These are phyloP conservation scores for Jamesozyma rosinii DNA, from an alignment of 805 yeast genomes.

Conservation along the genomic window DNA sequence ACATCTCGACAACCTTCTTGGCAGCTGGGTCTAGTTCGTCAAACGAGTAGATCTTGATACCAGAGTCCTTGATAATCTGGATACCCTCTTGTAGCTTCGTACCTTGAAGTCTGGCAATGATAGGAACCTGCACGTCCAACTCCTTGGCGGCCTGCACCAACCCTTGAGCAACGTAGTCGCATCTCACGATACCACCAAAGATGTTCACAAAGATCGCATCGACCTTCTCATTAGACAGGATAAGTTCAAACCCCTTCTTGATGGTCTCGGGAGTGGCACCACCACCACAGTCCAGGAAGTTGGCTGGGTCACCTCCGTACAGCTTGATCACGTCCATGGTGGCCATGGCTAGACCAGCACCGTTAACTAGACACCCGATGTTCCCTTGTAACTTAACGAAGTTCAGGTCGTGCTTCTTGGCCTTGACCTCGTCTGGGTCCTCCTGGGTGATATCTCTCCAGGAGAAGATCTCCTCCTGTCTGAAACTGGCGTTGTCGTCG, in stretches of 20 bases:
- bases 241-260: constrained; percentile 90
- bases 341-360: constrained; percentile 99
- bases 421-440: constrained; percentile 94
- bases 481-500: constrained; percentile 91
- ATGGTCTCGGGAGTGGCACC: constrained; percentile 98
- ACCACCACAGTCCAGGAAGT: constrained; percentile 99
- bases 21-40: constrained; percentile 97
- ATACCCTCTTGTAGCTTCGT: constrained; percentile 88
- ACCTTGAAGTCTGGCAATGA: constrained; percentile 97
- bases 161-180: constrained; percentile 98
- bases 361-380: constrained; percentile 97
- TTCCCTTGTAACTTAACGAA: constrained; percentile 97
- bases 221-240: constrained; percentile 79
- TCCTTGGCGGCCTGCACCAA: constrained; percentile 89
- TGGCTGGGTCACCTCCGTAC: constrained; percentile 98
- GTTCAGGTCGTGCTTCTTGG: constrained; percentile 81
- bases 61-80: constrained; percentile 75
- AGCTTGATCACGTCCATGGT: constrained; percentile 98
- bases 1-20: constrained; percentile 77
- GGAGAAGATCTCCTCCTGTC: constrained; percentile 77
- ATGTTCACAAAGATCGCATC: constrained; percentile 95
- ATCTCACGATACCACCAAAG: constrained; percentile 98
- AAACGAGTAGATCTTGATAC: constrained; percentile 84
- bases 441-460: constrained; percentile 98
- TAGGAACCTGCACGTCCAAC: constrained; percentile 84